Conservation (phyloP, 192 early-diverging fungal genomes). For the Backusella parvicylindrica region DNA sequence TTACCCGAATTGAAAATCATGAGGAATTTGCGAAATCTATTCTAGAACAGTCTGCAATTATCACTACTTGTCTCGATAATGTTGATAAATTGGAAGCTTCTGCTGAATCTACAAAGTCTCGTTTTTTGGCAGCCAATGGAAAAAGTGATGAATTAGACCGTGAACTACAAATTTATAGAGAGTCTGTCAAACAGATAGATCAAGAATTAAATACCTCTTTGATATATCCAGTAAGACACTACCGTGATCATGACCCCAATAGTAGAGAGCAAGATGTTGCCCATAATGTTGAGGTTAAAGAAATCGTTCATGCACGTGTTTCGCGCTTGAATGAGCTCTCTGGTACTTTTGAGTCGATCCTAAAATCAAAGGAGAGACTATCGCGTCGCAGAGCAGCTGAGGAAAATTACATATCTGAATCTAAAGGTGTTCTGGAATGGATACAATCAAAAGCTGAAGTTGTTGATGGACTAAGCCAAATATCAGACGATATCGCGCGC, state of each 20-base stretch:
- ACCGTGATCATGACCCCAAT: background rate
- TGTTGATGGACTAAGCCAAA: background rate
- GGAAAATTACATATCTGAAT: slow-evolving; percentile 15
- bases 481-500: background rate
- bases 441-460: background rate
- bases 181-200: background rate
- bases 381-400: slow-evolving; percentile 21
- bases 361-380: slow-evolving; percentile 20
- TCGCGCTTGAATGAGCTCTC: slow-evolving; percentile 15
- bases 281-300: slow-evolving; percentile 10
- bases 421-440: slow-evolving; percentile 15
- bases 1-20: background rate
- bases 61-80: slow-evolving; percentile 1
- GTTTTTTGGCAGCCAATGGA: slow-evolving; percentile 6
- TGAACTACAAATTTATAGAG: background rate
- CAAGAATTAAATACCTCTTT: background rate
- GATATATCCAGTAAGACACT: slow-evolving; percentile 2
- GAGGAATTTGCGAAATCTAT: slow-evolving; percentile 12
- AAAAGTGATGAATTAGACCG: background rate
- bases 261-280: background rate
- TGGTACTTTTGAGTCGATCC: slow-evolving; percentile 14
- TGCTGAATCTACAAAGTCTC: slow-evolving; percentile 13
- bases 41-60: background rate
- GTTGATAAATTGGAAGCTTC: background rate
- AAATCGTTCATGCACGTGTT: slow-evolving; percentile 6